Evolutionary conservation across 345 rosid species (phyloP), one percentile per base, ranked within the genome.

Genomic region (Corchorus olitorius): DNA sequence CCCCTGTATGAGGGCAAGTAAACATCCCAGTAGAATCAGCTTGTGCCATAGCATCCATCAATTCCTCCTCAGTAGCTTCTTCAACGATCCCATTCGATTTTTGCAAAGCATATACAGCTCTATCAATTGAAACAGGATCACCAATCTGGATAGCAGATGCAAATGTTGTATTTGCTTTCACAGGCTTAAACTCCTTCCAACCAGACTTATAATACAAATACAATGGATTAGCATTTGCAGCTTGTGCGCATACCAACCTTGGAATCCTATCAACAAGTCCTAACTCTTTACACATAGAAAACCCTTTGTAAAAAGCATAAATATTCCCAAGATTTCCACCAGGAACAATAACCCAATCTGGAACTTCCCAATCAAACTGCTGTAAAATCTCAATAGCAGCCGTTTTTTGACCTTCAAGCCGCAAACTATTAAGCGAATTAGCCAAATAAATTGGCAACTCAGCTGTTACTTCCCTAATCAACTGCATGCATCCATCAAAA

Each of bases 1-100:
- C 90, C 27, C 90, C 87, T 5, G 90, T 87, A 69, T 87, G 88
- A 17, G 90, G 88, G 22, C 90, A 87, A 14, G 84, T 77, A 76
- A 87, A 87, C 88, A 87, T 87, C 58, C 90, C 90, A 0, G 90
- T 82, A 37, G 90, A 87, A 80, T 87, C 88, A 0, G 86, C 90
- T 62, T 80, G 82, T 0, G 87, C 90, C 83, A 70, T 83, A 64
- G 87, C 88, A 76, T 87, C 90, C 90, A 87, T 87, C 77, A 87
- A 61, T 64, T 87, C 88, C 79, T 87, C 88, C 70, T 83, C 87
- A 0, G 84, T 80, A 6, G 87, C 88, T 53, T 87, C 90, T 83
- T 87, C 86, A 0, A 87, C 90, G 6, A 87, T 87, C 71, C 87
- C 90, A 74, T 87, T 78, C 3, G 83, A 87, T 9, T 79, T 85